Conservation (phyloP, 1,284 basidiomycete species). For the Cyathus olla region DNA sequence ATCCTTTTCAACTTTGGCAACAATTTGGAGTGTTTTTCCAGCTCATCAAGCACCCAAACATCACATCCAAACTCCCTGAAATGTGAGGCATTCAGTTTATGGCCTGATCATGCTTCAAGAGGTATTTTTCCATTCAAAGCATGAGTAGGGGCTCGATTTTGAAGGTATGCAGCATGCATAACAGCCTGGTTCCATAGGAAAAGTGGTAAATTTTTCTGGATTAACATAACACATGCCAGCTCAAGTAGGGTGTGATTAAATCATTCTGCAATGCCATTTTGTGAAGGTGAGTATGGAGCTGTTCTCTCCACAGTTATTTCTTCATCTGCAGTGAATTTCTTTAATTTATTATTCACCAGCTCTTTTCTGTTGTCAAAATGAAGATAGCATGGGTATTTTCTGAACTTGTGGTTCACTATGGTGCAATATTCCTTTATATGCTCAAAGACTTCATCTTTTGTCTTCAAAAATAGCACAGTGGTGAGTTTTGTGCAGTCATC, state of each 20-base stretch:
- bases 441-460: constrained; percentile 19
- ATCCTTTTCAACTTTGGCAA: constrained; percentile 26
- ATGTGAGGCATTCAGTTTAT: constrained; percentile 36
- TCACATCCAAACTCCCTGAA: constrained; percentile 39
- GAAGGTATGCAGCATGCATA: constrained; percentile 36
- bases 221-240: constrained; percentile 34
- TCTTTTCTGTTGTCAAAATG: constrained; percentile 32
- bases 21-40: constrained; percentile 21
- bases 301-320: constrained; percentile 29
- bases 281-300: constrained; percentile 45
- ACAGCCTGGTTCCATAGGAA: constrained; percentile 54
- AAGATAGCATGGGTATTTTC: constrained; percentile 16
- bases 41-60: constrained; percentile 38
- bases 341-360: constrained; percentile 23
- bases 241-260: constrained; percentile 42
- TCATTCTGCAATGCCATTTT: constrained; percentile 52
- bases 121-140: constrained; percentile 29
- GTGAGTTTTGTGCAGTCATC: constrained; percentile 10
- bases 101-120: constrained; percentile 29
- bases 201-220: constrained; percentile 33
- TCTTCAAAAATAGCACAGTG: constrained; percentile 19
- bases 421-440: background rate
- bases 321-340: constrained; percentile 15
- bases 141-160: constrained; percentile 23
- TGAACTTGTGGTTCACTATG: constrained; percentile 14